These are phyloP conservation scores for Hanseniaspora uvarum DNA, from an alignment of 1,139 yeast genomes.

Conservation along the genomic window DNA sequence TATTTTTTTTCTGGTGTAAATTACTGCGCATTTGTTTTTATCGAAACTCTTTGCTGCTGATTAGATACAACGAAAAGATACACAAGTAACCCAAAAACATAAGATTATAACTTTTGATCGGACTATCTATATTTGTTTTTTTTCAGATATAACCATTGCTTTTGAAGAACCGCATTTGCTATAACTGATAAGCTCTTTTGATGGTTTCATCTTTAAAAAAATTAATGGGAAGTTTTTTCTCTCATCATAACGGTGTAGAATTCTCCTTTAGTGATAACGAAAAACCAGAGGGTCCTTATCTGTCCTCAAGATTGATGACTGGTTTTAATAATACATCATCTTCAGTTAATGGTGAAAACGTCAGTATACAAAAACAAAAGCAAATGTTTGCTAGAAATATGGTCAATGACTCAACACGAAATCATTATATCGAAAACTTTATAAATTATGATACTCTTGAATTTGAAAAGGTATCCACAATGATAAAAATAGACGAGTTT, in stretches of 20 bases:
- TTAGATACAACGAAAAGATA: no score
- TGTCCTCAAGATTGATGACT: neutral
- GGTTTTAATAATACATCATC: neutral
- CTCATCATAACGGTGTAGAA: neutral
- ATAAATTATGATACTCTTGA: conserved; percentile 12
- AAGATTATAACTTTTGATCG: no score
- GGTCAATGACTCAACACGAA: neutral
- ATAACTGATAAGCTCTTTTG: no score
- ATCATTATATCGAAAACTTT: neutral
- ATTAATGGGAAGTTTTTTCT: conserved; percentile 3
- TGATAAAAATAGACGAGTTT: neutral
- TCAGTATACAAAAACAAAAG: conserved; percentile 13
- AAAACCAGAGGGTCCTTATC: neutral
- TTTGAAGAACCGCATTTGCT: no score
- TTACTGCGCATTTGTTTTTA: no score
- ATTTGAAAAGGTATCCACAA: neutral
- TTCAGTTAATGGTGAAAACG: neutral
- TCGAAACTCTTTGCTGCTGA: no score
- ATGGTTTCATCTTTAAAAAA: conserved; percentile 8
- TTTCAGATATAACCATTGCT: no score
- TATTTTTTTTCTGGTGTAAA: no score
- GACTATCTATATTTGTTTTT: no score
- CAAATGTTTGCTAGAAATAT: neutral
- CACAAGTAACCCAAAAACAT: no score
- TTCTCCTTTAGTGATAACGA: neutral